Evolutionary conservation across 495 filamentous ascomycete species (phyloP), one percentile per base, ranked within the genome.

Genomic region (Delitschia confertaspora): DNA sequence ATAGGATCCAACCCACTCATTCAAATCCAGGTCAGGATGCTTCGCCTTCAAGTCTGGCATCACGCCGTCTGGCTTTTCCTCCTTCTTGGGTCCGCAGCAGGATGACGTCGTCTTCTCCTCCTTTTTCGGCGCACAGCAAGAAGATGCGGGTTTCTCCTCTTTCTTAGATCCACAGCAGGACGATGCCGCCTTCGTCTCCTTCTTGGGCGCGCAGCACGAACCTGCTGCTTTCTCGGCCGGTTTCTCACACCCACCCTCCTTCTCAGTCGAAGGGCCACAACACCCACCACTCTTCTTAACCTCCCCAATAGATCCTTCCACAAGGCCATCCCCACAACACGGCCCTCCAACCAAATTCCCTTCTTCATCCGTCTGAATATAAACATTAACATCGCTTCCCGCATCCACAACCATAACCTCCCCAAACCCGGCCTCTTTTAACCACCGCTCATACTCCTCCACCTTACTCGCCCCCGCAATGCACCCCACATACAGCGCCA

Each of bases 401-500:
- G 67, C 68, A 47, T 79, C 73, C 0, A 72, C 54, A 45, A 80
- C 70, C 42, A 74, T 8, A 11, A 73, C 53, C 43, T 75, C 73
- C 34, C 60, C 33, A 51, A 82, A 82, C 8, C 78, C 77, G 0
- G 65, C 71, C 6, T 66, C 61, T 10, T 50, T 48, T 20, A 84
- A 53, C 50, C 72, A 81, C 6, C 37, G 33, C 56, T 80, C 68
- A 58, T 82, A 82, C 42, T 74, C 66, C 6, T 36, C 50, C 16
- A 76, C 57, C 55, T 62, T 41, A 37, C 72, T 76, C 0, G 77
- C 75, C 13, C 80, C 78, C 6, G 70, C 65, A 24, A 82, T 65
- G 43, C 79, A 82, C 1, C 76, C 78, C 23, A 75, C 70, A 56
- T 80, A 76, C 32, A 77, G 51, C 16, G 69, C 65, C 13, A 75